Percentiles rank a stretch among this genome's conserved stretches.
phyloP scores from a whole-genome alignment of 2,329 filamentous ascomycete species.

The Cordyceps militaris region DNA sequence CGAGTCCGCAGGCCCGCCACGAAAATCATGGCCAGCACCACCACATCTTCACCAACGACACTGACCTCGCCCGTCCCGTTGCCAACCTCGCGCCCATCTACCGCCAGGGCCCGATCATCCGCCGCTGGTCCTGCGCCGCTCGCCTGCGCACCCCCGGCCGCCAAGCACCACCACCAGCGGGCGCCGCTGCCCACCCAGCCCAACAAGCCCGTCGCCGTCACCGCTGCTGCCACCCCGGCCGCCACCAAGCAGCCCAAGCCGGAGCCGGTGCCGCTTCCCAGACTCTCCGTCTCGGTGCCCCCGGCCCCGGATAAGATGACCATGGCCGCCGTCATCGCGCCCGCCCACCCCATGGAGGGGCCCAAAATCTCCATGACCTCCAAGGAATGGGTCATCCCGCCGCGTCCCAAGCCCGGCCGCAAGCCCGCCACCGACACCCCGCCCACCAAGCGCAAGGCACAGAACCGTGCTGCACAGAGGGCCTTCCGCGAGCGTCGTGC shows the following conservation, averaged over 20 bases:
- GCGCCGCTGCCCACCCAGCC: slow-evolving; percentile 24
- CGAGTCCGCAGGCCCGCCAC: slow-evolving; percentile 2
- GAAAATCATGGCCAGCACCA: slow-evolving; percentile 16
- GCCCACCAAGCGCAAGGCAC: slow-evolving; percentile 85
- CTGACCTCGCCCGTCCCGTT: slow-evolving; percentile 20
- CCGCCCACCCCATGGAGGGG: slow-evolving; percentile 31
- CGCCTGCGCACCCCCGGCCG: slow-evolving; percentile 12
- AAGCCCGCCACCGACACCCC: slow-evolving; percentile 93
- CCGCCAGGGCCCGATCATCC: neutral
- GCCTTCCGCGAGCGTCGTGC: slow-evolving; percentile 84
- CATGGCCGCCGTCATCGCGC: slow-evolving; percentile 41
- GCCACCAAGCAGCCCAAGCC: slow-evolving; percentile 20
- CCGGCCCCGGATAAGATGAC: slow-evolving; percentile 37
- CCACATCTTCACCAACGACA: slow-evolving; percentile 16
- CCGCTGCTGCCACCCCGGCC: slow-evolving; percentile 17
- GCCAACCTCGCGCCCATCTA: slow-evolving; percentile 14
- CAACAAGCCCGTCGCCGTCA: slow-evolving; percentile 22
- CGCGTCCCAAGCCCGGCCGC: slow-evolving; percentile 79
- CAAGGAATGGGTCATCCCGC: slow-evolving; percentile 81
- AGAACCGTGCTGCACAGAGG: slow-evolving; percentile 87
- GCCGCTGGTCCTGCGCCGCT: neutral
- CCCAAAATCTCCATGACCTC: slow-evolving; percentile 59
- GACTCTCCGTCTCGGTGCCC: slow-evolving; percentile 22
- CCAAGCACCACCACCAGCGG: slow-evolving; percentile 17
- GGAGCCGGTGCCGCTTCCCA: slow-evolving; percentile 19